phyloP scores from a whole-genome alignment of 306 rosid species.

The Dryas drummondii region DNA sequence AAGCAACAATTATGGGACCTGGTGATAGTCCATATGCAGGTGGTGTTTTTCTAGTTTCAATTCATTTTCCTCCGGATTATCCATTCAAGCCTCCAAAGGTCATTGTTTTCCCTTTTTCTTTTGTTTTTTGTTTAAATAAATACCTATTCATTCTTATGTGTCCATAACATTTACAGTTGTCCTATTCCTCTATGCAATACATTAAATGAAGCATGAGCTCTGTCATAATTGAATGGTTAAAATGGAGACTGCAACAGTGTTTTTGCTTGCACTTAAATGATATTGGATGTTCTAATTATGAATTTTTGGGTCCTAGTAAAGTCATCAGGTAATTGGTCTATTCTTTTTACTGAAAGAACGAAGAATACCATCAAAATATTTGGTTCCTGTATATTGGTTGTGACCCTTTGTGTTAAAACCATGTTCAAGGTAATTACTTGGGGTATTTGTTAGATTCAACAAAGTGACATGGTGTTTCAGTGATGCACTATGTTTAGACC shows the following conservation, averaged over 20 bases:
- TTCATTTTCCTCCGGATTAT: constrained; percentile 84
- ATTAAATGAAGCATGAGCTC: neutral
- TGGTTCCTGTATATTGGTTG: neutral
- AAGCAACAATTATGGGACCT: constrained; percentile 91
- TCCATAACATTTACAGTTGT: neutral
- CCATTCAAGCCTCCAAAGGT: constrained; percentile 98
- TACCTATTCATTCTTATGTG: neutral
- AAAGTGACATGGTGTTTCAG: neutral
- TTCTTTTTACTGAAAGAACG: neutral
- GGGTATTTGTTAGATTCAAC: no score
- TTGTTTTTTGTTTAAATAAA: neutral
- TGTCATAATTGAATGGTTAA: neutral
- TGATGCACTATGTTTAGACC: neutral
- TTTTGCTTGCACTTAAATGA: neutral
- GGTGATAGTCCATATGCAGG: constrained; percentile 81
- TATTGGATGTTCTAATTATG: neutral
- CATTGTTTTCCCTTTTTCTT: neutral
- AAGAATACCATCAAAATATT: neutral
- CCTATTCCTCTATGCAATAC: neutral
- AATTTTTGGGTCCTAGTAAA: neutral
- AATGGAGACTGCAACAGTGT: neutral
- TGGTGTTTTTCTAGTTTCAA: constrained; percentile 79
- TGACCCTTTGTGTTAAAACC: neutral
- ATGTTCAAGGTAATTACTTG: neutral
- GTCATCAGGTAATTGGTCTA: neutral